phyloP scores from a whole-genome alignment of 805 yeast species.

The Kodamaea laetipori region DNA sequence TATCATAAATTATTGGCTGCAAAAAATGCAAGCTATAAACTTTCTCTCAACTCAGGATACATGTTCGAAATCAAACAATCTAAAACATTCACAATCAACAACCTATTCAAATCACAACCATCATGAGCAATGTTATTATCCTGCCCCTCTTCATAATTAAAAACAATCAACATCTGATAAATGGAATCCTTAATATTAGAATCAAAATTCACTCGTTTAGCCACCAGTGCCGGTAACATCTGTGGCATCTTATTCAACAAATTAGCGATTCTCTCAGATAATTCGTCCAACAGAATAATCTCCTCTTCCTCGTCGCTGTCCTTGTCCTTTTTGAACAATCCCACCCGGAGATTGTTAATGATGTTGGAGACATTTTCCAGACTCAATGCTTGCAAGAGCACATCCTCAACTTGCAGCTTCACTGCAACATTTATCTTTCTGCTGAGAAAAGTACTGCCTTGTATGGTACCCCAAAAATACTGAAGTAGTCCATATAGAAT shows the following conservation, averaged over 20 bases:
- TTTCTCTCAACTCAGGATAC: constrained; percentile 36
- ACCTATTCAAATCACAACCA: constrained; percentile 39
- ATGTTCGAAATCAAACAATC: constrained; percentile 44
- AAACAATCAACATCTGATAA: constrained; percentile 6
- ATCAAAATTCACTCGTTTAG: not conserved
- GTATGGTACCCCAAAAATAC: constrained; percentile 6
- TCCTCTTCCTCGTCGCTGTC: not conserved
- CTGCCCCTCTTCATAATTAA: constrained; percentile 8
- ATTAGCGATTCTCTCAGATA: not conserved
- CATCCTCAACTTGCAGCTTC: constrained; percentile 4
- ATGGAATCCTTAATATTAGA: not conserved
- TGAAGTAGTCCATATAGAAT: constrained; percentile 16
- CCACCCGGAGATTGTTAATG: constrained; percentile 17
- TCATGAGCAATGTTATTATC: constrained; percentile 16
- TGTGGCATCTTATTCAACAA: not conserved
- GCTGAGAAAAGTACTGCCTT: constrained; percentile 5
- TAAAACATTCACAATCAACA: constrained; percentile 41
- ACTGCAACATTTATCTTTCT: constrained; percentile 13
- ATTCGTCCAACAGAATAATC: not conserved
- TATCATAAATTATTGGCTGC: too few species aligned
- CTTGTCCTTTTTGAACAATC: constrained; percentile 17
- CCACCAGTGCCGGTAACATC: constrained; percentile 7
- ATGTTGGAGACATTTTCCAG: constrained; percentile 16
- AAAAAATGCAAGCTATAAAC: too few species aligned
- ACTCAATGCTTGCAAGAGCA: not conserved